phyloP scores from a whole-genome alignment of 805 yeast genomes.

The Metschnikowia aberdeeniae region DNA sequence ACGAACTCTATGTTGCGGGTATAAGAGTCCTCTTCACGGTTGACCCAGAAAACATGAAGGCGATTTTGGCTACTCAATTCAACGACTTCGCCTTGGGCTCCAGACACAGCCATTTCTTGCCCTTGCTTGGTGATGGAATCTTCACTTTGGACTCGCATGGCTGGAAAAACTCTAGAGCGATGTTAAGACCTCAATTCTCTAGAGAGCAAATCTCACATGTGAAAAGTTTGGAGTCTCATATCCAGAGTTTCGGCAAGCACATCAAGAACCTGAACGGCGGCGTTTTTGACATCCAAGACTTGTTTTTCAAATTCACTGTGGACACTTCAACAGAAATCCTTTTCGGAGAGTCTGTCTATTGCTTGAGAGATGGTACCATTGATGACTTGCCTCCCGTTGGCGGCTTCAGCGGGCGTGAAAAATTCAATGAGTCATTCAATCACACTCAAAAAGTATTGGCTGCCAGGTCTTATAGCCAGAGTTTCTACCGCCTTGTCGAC shows the following conservation, averaged over 20 bases:
- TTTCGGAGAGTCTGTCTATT: slow-evolving; percentile 37
- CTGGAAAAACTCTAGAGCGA: slow-evolving; percentile 41
- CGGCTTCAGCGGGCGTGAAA: slow-evolving; percentile 29
- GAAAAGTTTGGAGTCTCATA: slow-evolving; percentile 36
- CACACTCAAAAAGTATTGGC: slow-evolving; percentile 29
- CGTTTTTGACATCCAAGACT: slow-evolving; percentile 35
- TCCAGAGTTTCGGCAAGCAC: slow-evolving; percentile 32
- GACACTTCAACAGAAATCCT: slow-evolving; percentile 41
- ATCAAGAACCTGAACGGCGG: slow-evolving; percentile 24
- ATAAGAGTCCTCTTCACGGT: slow-evolving; percentile 22
- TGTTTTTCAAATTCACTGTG: slow-evolving; percentile 37
- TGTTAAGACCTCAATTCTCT: slow-evolving; percentile 44
- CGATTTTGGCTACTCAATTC: slow-evolving; percentile 40
- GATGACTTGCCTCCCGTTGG: slow-evolving; percentile 20
- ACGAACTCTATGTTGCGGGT: slow-evolving; percentile 18
- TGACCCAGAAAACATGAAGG: slow-evolving; percentile 42
- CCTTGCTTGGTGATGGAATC: slow-evolving; percentile 41
- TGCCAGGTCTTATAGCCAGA: slow-evolving; percentile 30
- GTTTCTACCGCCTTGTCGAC: slow-evolving; percentile 25
- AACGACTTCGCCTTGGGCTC: slow-evolving; percentile 37
- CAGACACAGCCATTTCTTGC: slow-evolving; percentile 35
- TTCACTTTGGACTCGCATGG: slow-evolving; percentile 41
- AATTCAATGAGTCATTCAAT: slow-evolving; percentile 35
- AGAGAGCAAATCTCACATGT: slow-evolving; percentile 43
- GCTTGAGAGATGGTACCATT: slow-evolving; percentile 28